phyloP scores from a whole-genome alignment of 768 basidiomycete genomes.

The Suillus luteus region DNA sequence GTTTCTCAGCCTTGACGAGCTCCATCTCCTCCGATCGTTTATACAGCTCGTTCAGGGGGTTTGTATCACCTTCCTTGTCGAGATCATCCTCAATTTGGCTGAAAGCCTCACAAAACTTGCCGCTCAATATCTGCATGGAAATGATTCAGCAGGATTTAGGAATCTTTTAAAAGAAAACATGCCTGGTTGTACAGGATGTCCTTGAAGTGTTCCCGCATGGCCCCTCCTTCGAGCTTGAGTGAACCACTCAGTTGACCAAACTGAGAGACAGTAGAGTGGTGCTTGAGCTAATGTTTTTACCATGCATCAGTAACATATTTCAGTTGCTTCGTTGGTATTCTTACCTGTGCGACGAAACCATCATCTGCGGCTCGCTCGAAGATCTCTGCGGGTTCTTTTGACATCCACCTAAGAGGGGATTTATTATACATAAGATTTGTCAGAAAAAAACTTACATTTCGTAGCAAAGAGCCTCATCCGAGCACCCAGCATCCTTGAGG shows the following conservation, averaged over 20 bases:
- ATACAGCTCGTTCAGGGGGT: constrained; percentile 59
- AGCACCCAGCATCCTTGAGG: constrained; percentile 64
- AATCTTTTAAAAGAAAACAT: constrained; percentile 11
- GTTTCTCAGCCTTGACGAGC: constrained; percentile 58
- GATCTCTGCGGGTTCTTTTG: constrained; percentile 69
- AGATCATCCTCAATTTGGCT: constrained; percentile 56
- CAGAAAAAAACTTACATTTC: constrained; percentile 50
- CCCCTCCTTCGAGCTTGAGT: constrained; percentile 53
- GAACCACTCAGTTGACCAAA: constrained; percentile 63
- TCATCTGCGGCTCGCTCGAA: constrained; percentile 70
- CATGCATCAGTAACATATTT: background rate
- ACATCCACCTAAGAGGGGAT: constrained; percentile 58
- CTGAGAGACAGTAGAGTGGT: constrained; percentile 63
- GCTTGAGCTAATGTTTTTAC: constrained; percentile 46
- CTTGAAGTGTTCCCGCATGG: constrained; percentile 53
- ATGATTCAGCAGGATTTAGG: background rate
- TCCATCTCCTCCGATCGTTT: constrained; percentile 51
- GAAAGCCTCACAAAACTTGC: constrained; percentile 58
- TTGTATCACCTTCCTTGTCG: constrained; percentile 54
- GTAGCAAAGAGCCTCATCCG: constrained; percentile 66
- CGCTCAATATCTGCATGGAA: constrained; percentile 50
- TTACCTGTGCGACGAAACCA: constrained; percentile 59
- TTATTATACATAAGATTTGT: background rate
- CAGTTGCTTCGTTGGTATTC: constrained; percentile 9
- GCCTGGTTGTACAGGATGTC: constrained; percentile 61